A percentile compares a stretch with the other conserved stretches of the same genome.
Conservation (phyloP, 306 rosid species). For the Glycine tomentella region DNA sequence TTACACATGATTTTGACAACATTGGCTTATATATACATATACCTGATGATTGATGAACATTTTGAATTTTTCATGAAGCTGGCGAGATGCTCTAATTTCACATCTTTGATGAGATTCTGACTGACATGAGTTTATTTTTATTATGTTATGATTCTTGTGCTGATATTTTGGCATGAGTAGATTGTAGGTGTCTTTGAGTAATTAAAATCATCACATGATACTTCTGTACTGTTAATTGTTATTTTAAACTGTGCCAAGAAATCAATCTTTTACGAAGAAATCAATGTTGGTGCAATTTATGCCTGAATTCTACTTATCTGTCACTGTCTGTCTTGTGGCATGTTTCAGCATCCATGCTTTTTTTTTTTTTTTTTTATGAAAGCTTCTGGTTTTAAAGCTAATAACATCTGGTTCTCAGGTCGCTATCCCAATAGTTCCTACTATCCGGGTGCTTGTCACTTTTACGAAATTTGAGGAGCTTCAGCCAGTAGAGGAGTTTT, state of each 20-base stretch:
- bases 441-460: slow-evolving; percentile 91
- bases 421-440: slow-evolving; percentile 97
- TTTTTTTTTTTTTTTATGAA: slow-evolving; percentile 22
- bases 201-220: slow-evolving; percentile 22
- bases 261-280: background rate
- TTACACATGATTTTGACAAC: background rate
- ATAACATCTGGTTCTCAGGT: slow-evolving; percentile 61
- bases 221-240: slow-evolving; percentile 27
- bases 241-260: slow-evolving; percentile 8
- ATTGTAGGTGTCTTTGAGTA: slow-evolving; percentile 14
- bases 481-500: slow-evolving; percentile 93
- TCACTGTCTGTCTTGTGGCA: background rate
- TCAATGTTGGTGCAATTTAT: slow-evolving; percentile 6
- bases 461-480: slow-evolving; percentile 99
- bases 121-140: slow-evolving; percentile 31
- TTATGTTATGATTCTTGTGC: slow-evolving; percentile 25
- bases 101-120: slow-evolving; percentile 33
- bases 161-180: slow-evolving; percentile 23
- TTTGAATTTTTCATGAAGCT: slow-evolving; percentile 29
- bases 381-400: slow-evolving; percentile 33
- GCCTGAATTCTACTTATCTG: slow-evolving; percentile 21
- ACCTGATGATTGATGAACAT: background rate
- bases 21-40: background rate
- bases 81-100: slow-evolving; percentile 9
- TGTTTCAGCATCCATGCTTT: slow-evolving; percentile 17